These are phyloP conservation scores for Fagus crenata DNA, from an alignment of 306 rosid genomes.

Conservation along the genomic window DNA sequence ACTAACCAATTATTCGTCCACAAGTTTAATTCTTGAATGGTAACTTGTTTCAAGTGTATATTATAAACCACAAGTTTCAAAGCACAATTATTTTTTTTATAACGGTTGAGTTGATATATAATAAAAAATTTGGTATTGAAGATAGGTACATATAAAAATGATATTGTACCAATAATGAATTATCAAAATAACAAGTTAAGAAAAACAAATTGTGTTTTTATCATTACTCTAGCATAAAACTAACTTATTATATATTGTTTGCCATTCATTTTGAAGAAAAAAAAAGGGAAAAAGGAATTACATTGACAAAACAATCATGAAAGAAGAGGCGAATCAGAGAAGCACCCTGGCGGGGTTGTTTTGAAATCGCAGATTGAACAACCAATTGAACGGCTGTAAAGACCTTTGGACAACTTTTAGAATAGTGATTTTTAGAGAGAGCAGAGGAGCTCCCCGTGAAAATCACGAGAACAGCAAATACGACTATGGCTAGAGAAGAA, in stretches of 20 bases:
- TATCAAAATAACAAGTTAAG: too few relatives aligned
- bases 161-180: too few relatives aligned
- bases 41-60: too few relatives aligned
- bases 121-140: too few relatives aligned
- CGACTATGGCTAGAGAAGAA: neutral
- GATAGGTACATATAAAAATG: too few relatives aligned
- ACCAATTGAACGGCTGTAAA: slow-evolving; percentile 40
- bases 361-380: slow-evolving; percentile 51
- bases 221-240: too few relatives aligned
- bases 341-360: slow-evolving; percentile 71
- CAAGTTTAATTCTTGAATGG: too few relatives aligned
- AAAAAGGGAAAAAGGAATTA: slow-evolving; percentile 17
- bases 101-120: too few relatives aligned
- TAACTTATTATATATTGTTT: neutral
- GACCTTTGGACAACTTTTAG: slow-evolving; percentile 56
- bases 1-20: too few relatives aligned
- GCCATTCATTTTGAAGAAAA: neutral
- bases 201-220: too few relatives aligned
- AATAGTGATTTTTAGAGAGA: slow-evolving; percentile 54
- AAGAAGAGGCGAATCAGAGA: slow-evolving; percentile 80
- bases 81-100: too few relatives aligned
- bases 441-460: slow-evolving; percentile 42
- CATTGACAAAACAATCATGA: slow-evolving; percentile 84
- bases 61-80: too few relatives aligned
- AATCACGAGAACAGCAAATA: slow-evolving; percentile 31